Percentiles rank a stretch among this genome's conserved stretches.
phyloP scores from a whole-genome alignment of 2,329 filamentous ascomycete species.

The Cytospora piceicola region DNA sequence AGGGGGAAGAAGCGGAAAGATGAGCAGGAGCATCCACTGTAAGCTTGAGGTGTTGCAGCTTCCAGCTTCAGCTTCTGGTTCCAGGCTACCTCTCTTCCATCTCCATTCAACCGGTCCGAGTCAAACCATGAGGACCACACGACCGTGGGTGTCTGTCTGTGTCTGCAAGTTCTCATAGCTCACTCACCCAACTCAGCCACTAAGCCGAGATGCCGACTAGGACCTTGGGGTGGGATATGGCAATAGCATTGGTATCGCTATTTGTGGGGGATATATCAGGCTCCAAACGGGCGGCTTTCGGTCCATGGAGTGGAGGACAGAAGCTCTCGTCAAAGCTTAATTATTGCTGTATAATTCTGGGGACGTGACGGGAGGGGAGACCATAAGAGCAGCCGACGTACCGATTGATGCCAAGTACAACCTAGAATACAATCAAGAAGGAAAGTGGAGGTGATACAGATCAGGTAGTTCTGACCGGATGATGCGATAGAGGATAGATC shows the following conservation, averaged over 20 bases:
- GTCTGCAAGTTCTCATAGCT: neutral
- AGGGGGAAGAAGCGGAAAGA: neutral
- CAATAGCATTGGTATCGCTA: neutral
- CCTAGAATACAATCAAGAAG: constrained; percentile 17
- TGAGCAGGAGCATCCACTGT: neutral
- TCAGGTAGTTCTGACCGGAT: neutral
- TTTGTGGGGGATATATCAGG: neutral
- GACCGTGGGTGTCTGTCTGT: neutral
- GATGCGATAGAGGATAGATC: neutral
- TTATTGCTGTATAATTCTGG: neutral
- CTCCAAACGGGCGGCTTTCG: neutral
- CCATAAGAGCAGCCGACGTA: constrained; percentile 4
- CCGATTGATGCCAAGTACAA: constrained; percentile 11
- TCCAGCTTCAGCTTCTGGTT: neutral
- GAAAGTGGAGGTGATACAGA: neutral
- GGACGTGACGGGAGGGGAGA: neutral
- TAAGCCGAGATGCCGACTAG: neutral
- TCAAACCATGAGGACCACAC: neutral
- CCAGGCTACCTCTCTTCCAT: neutral
- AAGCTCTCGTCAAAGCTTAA: neutral
- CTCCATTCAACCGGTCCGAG: neutral
- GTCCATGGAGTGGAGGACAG: neutral
- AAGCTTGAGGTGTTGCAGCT: neutral
- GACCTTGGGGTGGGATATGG: neutral
- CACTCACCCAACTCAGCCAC: neutral